Conservation (phyloP, 2,329 filamentous ascomycete species). For the Alternaria sp. region DNA sequence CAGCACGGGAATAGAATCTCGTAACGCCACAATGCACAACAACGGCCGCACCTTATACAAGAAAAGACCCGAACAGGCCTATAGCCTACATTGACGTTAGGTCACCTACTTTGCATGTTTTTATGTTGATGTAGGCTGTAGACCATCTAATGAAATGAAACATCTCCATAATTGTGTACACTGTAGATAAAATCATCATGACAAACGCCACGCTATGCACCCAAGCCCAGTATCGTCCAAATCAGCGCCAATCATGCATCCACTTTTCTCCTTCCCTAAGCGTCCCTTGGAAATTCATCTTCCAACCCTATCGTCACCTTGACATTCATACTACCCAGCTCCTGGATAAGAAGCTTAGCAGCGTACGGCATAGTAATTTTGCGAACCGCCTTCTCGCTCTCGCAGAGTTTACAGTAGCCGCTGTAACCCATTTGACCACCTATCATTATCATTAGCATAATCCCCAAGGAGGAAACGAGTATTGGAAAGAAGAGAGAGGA, state of each 20-base stretch:
- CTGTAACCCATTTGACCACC: conserved; percentile 89
- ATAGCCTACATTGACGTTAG: neutral
- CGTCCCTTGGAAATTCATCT: conserved; percentile 78
- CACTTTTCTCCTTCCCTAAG: neutral
- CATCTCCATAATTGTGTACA: neutral
- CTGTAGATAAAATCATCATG: neutral
- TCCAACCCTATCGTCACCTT: conserved; percentile 87
- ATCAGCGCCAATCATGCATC: conserved; percentile 2
- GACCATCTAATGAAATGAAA: neutral
- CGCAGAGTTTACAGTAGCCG: conserved; percentile 93
- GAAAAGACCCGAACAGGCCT: neutral
- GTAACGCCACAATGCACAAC: neutral
- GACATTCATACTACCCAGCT: conserved; percentile 99
- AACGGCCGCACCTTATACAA: neutral
- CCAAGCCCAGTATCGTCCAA: neutral
- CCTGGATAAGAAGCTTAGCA: conserved; percentile 93
- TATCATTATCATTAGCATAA: conserved; percentile 1
- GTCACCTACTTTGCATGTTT: neutral
- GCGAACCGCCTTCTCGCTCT: conserved; percentile 81
- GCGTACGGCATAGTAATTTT: conserved; percentile 98
- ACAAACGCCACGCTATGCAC: conserved; percentile 27
- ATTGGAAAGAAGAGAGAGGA: conserved; percentile 1
- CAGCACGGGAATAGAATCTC: neutral
- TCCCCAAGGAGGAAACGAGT: neutral
- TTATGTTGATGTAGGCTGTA: neutral